A percentile compares a stretch with the other conserved stretches of the same genome.
Conservation (phyloP, 2,329 filamentous ascomycete species). For the Penicillium sp. region DNA sequence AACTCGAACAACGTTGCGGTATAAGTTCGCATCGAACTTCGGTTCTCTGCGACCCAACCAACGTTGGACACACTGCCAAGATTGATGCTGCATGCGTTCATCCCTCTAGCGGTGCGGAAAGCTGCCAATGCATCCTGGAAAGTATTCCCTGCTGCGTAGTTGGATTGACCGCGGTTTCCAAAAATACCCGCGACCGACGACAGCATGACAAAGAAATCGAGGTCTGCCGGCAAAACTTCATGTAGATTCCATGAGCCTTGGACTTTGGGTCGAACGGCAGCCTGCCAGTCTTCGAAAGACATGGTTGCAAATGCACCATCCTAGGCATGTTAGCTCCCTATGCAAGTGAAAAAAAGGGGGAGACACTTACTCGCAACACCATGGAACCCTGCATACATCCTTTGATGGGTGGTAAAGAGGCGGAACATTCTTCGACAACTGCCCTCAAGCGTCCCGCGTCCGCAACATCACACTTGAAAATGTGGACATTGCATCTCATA, state of each 20-base stretch:
- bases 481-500: slow-evolving; percentile 14
- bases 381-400: slow-evolving; percentile 28
- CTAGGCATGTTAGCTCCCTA: slow-evolving; percentile 6
- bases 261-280: slow-evolving; percentile 42
- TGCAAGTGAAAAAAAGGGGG: fast-evolving
- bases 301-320: slow-evolving; percentile 28
- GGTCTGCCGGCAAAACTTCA: slow-evolving; percentile 22
- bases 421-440: slow-evolving; percentile 4
- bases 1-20: slow-evolving; percentile 19
- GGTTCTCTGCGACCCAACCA: slow-evolving; percentile 35
- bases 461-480: slow-evolving; percentile 19
- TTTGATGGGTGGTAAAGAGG: slow-evolving; percentile 20
- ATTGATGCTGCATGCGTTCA: slow-evolving; percentile 22
- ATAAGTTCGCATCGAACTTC: slow-evolving; percentile 9
- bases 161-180: slow-evolving; percentile 48
- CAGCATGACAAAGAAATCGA: slow-evolving; percentile 46
- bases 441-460: slow-evolving; percentile 8
- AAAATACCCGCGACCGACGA: slow-evolving; percentile 45
- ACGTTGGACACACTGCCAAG: slow-evolving; percentile 35
- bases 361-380: slow-evolving; percentile 19
- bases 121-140: slow-evolving; percentile 40
- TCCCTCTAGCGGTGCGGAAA: slow-evolving; percentile 22
- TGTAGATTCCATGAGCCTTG: slow-evolving; percentile 40
- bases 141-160: slow-evolving; percentile 42
- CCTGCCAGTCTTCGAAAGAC: slow-evolving; percentile 39